Base-by-base conservation (phyloP, 139 green algal species). In the Pleodorina starrii region DNA sequence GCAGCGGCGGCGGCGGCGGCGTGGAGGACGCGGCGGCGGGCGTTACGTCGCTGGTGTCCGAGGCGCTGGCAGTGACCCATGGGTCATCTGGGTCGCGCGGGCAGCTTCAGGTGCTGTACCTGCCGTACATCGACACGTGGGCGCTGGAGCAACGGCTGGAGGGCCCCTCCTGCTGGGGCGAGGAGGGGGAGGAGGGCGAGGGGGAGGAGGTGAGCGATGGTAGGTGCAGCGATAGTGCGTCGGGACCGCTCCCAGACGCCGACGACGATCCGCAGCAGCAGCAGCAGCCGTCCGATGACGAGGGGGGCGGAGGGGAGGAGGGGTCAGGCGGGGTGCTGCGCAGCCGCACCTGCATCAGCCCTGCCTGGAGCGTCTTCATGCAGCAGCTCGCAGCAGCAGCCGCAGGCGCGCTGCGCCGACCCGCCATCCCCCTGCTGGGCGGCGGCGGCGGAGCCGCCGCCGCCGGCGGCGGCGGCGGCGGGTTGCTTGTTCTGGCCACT, bases 91-190 rank as follows among this genome's bases (percentile, higher is more conserved):
- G 74, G 74, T 82, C 74, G 32, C 83, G 36, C 5, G 19, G 44
- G 6, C 29, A 32, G 32, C 83, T 80, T 43, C 82, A 35, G 17
- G 68, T 88, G 23, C 44, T 88, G 46, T 46, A 81, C 83, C 46
- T 88, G 48, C 83, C 83, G 9, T 27, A 35, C 32, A 69, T 88
- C 21, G 83, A 88, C 32, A 69, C 68, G 35, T 88, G 83, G 83
- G 83, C 83, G 16, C 43, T 88, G 10, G 83, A 88, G 68, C 83
- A 80, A 66, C 68, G 50, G 44, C 23, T 75, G 35, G 17, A 50
- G 77, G 32, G 17, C 10, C 44, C n/a, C 19, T 3, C 38, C 40
- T n/a, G n/a, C n/a, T n/a, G n/a, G n/a, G n/a, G n/a, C n/a, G n/a
- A n/a, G n/a, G n/a, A n/a, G n/a, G n/a, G n/a, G n/a, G n/a, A n/a